phyloP scores from a whole-genome alignment of 2,329 filamentous ascomycete genomes.

The Hirsutella rhossiliensis region DNA sequence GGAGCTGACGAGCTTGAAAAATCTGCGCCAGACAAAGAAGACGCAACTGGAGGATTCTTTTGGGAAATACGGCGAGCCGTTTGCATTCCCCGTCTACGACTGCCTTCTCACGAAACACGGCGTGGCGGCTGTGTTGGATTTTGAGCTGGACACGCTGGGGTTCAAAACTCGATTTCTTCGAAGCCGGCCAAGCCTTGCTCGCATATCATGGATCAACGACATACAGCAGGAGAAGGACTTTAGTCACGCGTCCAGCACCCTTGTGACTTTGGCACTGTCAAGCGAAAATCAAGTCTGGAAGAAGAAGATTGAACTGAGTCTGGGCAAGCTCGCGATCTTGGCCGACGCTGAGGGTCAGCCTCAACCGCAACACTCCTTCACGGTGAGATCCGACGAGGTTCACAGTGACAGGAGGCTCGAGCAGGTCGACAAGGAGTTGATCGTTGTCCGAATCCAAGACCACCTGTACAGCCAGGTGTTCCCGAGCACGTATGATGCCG shows the following conservation, averaged over 20 bases:
- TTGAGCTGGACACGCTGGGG: slow-evolving; percentile 53
- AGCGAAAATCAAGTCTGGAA: slow-evolving; percentile 77
- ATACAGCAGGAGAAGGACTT: slow-evolving; percentile 67
- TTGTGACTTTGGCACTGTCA: slow-evolving; percentile 56
- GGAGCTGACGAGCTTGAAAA: slow-evolving; percentile 17
- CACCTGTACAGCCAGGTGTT: slow-evolving; percentile 59
- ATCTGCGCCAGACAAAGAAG: slow-evolving; percentile 28
- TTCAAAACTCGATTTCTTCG: slow-evolving; percentile 71
- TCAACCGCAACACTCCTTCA: slow-evolving; percentile 18
- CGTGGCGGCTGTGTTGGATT: slow-evolving; percentile 57
- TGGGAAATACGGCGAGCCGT: slow-evolving; percentile 50
- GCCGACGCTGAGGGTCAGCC: slow-evolving; percentile 38
- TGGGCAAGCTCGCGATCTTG: slow-evolving; percentile 71
- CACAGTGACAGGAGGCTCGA: slow-evolving; percentile 31
- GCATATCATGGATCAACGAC: slow-evolving; percentile 92
- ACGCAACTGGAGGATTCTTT: slow-evolving; percentile 42
- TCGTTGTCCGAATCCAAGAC: slow-evolving; percentile 70
- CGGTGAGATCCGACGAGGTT: slow-evolving; percentile 22
- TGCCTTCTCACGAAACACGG: slow-evolving; percentile 58
- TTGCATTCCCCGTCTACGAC: slow-evolving; percentile 69
- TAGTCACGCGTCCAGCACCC: slow-evolving; percentile 55
- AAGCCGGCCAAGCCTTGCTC: slow-evolving; percentile 56
- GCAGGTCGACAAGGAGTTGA: slow-evolving; percentile 50
- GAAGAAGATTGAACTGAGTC: slow-evolving; percentile 83
- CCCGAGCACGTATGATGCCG: slow-evolving; percentile 54